Percentiles rank a stretch among this genome's conserved stretches.
These are phyloP conservation scores for Balansia obtecta DNA, from an alignment of 2,329 filamentous ascomycete species.

Conservation along the genomic window DNA sequence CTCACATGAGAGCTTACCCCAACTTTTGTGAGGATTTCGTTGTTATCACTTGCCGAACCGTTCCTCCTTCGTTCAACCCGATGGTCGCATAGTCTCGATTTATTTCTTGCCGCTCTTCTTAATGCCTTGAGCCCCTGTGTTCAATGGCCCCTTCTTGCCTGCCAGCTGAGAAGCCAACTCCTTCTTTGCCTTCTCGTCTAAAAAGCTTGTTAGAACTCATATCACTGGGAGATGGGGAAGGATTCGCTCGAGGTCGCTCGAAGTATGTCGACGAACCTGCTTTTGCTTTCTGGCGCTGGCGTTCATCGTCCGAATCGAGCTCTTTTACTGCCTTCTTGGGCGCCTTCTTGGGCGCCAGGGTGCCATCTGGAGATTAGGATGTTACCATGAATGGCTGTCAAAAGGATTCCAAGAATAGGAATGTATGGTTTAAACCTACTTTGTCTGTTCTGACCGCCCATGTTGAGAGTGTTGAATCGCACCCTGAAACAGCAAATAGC, in stretches of 20 bases:
- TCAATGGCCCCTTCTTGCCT: slow-evolving; percentile 78
- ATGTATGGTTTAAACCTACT: slow-evolving; percentile 13
- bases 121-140: slow-evolving; percentile 76
- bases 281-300: slow-evolving; percentile 71
- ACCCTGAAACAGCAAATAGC: neutral
- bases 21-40: neutral
- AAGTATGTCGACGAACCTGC: slow-evolving; percentile 48
- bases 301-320: slow-evolving; percentile 75
- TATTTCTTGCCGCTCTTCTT: slow-evolving; percentile 99
- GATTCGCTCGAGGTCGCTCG: neutral
- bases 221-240: neutral
- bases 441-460: slow-evolving; percentile 29
- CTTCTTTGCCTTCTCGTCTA: slow-evolving; percentile 77
- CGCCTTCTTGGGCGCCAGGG: slow-evolving; percentile 75
- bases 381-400: neutral
- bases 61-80: neutral
- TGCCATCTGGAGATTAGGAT: slow-evolving; percentile 49
- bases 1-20: neutral
- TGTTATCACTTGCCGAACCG: neutral
- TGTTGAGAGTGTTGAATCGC: slow-evolving; percentile 8
- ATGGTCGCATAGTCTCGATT: neutral
- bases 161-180: slow-evolving; percentile 63
- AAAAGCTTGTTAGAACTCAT: neutral
- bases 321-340: slow-evolving; percentile 78
- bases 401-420: neutral